Evolutionary conservation across 345 rosid genomes (phyloP).

Genomic region (Eutrema yunnanense): DNA sequence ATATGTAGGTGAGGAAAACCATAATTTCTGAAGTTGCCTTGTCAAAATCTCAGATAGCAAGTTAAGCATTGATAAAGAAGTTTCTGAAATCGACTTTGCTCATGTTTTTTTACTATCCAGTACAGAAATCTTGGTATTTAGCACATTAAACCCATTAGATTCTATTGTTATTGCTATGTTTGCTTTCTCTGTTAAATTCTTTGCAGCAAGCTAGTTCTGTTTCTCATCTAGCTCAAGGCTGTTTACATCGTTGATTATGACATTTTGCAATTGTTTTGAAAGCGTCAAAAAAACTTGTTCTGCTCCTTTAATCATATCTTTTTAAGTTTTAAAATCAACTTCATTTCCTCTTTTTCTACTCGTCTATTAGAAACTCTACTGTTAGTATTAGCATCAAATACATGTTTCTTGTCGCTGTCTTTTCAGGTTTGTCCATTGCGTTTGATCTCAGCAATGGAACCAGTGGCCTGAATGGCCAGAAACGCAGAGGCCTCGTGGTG

Average conservation of each 20-base stretch:
- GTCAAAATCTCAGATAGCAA: neutral
- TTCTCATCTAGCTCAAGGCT: neutral
- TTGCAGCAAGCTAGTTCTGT: neutral
- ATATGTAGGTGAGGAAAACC: neutral
- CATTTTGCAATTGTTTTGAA: neutral
- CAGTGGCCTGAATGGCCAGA: conserved; percentile 31
- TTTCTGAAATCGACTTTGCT: neutral
- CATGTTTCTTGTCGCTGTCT: neutral
- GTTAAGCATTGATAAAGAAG: neutral
- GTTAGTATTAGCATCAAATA: neutral
- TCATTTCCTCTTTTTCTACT: neutral
- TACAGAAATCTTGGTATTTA: neutral
- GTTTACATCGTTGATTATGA: neutral
- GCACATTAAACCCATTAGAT: neutral
- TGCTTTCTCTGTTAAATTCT: neutral
- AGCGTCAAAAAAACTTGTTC: neutral
- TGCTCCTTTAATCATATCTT: neutral
- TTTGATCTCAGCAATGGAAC: conserved; percentile 39
- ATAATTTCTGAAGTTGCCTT: neutral
- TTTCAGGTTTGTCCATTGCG: conserved; percentile 63
- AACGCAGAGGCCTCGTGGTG: conserved; percentile 60
- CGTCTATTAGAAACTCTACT: neutral
- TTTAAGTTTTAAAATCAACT: neutral
- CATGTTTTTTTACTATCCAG: too few relatives aligned
- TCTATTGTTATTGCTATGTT: neutral